Base-by-base conservation (phyloP, 352 stramenopile species). In the Phytophthora aleatoria region DNA sequence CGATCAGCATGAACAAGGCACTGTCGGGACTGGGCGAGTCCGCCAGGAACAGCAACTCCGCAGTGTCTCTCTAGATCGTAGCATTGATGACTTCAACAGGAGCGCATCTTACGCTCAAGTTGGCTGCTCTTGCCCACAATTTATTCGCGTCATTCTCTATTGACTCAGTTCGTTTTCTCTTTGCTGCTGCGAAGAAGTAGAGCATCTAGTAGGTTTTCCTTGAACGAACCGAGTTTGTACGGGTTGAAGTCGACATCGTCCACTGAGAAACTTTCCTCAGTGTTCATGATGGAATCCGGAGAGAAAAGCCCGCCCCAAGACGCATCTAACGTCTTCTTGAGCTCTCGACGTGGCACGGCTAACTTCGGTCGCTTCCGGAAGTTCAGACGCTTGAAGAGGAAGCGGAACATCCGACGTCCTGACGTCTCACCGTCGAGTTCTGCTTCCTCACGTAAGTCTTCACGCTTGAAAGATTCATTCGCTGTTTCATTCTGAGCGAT, bases 401-500 rank as follows among this genome's bases (percentile, higher is more conserved):
- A 77, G 47, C 61, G 70, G 33, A 84, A 73, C 78, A 84, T 83
- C 6, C 66, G 59, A 8, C 65, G 62, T 7, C 72, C 58, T 24
- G 76, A 73, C 26, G 72, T 71, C 59, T 84, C 61, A 24, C 71
- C 57, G 55, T 90, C 80, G 10, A 85, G 59, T 35, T 80, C 67
- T 3, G 80, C 83, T 64, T 82, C 61, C n/a, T 86, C 75, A 35
- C 68, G 77, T n/a, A 93, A 64, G 16, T 84, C 78, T 65, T 92
- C 81, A 35, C 86, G 86, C 67, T 95, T 95, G 50, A 95, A 95
- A 10, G 84, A 81, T 62, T 95, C 86, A 56, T 90, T 92, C 3
- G 86, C 85, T 3, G 86, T 93, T 50, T 77, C 76, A 35, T 95
- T 95, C 52, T 77, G 77, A 8, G 71, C 61, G 55, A 95, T 89